Evolutionary conservation across 2,329 filamentous ascomycete species (phyloP).

Genomic region (Aaosphaeria pasadenensis): DNA sequence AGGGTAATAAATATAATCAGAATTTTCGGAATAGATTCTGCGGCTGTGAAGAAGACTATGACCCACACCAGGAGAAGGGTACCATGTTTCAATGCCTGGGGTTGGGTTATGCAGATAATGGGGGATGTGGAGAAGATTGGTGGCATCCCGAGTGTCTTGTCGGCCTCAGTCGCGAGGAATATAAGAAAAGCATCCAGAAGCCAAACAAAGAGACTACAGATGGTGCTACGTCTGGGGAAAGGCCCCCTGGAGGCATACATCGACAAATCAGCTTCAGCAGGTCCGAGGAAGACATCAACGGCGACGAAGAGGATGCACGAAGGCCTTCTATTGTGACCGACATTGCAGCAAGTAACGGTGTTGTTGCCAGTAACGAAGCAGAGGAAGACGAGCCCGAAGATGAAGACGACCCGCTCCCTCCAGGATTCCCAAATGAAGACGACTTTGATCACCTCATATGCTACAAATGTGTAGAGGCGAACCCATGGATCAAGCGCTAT

Average conservation of each 20-base stretch:
- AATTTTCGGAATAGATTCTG: constrained; percentile 95
- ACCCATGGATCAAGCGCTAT: constrained; percentile 90
- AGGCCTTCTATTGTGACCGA: constrained; percentile 11
- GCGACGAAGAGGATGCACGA: constrained; percentile 4
- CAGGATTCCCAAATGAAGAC: constrained; percentile 85
- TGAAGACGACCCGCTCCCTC: constrained; percentile 65
- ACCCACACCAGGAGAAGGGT: constrained; percentile 83
- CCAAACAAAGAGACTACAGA: constrained; percentile 9
- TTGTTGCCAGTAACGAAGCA: constrained; percentile 32
- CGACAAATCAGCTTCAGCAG: constrained; percentile 11
- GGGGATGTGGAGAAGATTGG: constrained; percentile 96
- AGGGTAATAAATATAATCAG: constrained; percentile 86
- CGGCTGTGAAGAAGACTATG: constrained; percentile 82
- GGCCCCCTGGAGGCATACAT: constrained; percentile 11
- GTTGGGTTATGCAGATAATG: constrained; percentile 72
- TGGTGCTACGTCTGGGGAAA: background rate
- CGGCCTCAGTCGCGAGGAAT: constrained; percentile 73
- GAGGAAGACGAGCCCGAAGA: constrained; percentile 52
- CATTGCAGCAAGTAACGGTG: constrained; percentile 21
- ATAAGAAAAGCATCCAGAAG: constrained; percentile 46
- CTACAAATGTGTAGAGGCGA: constrained; percentile 85
- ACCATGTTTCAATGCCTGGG: constrained; percentile 98
- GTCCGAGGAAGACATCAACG: constrained; percentile 10
- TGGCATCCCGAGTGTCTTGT: constrained; percentile 93
- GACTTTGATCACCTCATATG: constrained; percentile 89